Percentiles rank a stretch among this genome's conserved stretches.
Evolutionary conservation across 2,329 filamentous ascomycete species (phyloP).

Genomic region (Ceratocystis cubensis): DNA sequence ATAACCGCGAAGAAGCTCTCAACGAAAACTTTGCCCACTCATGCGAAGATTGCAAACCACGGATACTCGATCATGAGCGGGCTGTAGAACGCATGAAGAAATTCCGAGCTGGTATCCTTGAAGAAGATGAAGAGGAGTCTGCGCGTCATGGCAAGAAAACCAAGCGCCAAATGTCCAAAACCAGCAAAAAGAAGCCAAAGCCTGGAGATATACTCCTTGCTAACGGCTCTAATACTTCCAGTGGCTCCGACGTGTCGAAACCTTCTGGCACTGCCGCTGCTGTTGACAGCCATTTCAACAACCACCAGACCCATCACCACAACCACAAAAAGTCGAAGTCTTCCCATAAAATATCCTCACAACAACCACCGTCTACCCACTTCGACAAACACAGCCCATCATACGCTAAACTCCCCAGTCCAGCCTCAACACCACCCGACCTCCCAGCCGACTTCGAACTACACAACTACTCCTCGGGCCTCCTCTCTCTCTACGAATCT

Average conservation of each 20-base stretch:
- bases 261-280: background rate
- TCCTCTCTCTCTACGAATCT: constrained; percentile 58
- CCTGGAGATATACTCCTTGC: constrained; percentile 52
- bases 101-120: constrained; percentile 42
- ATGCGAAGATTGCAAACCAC: constrained; percentile 78
- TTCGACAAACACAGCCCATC: constrained; percentile 52
- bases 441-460: constrained; percentile 49
- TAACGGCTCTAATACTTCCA: constrained; percentile 28
- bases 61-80: constrained; percentile 57
- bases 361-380: constrained; percentile 48
- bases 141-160: constrained; percentile 54
- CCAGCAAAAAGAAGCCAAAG: constrained; percentile 78
- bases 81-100: constrained; percentile 51
- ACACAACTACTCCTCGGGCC: constrained; percentile 61
- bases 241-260: background rate
- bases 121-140: constrained; percentile 32
- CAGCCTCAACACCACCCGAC: constrained; percentile 61
- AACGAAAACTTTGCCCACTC: constrained; percentile 64
- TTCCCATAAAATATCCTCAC: constrained; percentile 67
- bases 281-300: background rate
- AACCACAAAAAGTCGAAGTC: constrained; percentile 68
- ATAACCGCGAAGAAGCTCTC: constrained; percentile 59
- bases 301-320: constrained; percentile 2
- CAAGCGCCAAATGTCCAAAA: constrained; percentile 65
- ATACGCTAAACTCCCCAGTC: constrained; percentile 55